A percentile compares a stretch with the other conserved stretches of the same genome.
Evolutionary conservation across 371 early-diverging fungal species (phyloP).

Genomic region (Actinomucor elegans): DNA sequence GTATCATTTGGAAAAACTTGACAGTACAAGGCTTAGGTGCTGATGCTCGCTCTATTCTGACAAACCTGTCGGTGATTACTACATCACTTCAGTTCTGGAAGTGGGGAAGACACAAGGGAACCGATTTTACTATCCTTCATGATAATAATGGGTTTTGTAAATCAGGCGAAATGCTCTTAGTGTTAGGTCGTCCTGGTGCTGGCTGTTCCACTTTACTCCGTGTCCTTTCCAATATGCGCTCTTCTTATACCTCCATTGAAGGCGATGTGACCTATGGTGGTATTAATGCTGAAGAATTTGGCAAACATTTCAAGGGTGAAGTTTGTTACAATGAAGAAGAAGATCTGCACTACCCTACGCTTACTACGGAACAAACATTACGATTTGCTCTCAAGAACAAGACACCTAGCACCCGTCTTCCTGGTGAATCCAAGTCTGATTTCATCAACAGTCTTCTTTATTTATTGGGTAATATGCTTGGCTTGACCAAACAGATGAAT

Average conservation of each 20-base stretch:
- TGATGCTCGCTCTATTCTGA: conserved; percentile 26
- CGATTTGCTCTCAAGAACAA: conserved; percentile 65
- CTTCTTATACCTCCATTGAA: conserved; percentile 53
- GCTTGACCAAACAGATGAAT: conserved; percentile 72
- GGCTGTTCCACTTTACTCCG: conserved; percentile 70
- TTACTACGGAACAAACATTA: conserved; percentile 70
- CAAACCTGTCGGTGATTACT: conserved; percentile 11
- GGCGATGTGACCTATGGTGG: conserved; percentile 67
- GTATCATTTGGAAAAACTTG: conserved; percentile 46
- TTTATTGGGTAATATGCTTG: conserved; percentile 68
- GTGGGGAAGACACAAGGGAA: conserved; percentile 22
- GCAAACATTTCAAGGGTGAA: conserved; percentile 58
- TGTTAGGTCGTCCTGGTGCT: conserved; percentile 74
- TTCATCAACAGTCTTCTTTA: conserved; percentile 51
- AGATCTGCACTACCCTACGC: conserved; percentile 69
- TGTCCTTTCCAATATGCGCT: conserved; percentile 64
- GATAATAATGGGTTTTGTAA: conserved; percentile 43
- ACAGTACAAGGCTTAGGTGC: conserved; percentile 42
- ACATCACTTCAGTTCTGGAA: conserved; percentile 24
- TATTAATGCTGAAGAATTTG: conserved; percentile 59
- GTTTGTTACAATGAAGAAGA: conserved; percentile 73
- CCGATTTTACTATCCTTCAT: conserved; percentile 40
- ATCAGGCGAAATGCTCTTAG: conserved; percentile 74
- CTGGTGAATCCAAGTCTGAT: conserved; percentile 36
- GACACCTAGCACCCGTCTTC: conserved; percentile 60